Percentiles rank a stretch among this genome's conserved stretches.
Conservation (phyloP, 1,139 yeast species). For the Saccharomyces hybrid region DNA sequence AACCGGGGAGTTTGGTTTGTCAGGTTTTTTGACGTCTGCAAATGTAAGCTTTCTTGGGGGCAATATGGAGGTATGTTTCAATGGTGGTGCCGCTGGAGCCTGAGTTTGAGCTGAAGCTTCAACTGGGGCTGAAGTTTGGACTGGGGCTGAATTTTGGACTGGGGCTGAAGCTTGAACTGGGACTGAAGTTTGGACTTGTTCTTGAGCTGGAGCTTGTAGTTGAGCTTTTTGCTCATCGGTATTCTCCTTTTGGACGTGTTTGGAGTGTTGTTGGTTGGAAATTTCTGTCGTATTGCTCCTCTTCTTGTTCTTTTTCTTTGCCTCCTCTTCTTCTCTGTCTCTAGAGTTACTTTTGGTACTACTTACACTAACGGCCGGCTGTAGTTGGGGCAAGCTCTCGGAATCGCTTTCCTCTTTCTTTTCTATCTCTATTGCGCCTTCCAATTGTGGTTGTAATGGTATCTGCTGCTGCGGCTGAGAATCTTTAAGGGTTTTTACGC, state of each 20-base stretch:
- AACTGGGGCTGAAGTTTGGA: neutral
- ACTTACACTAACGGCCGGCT: constrained; percentile 20
- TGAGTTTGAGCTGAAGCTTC: neutral
- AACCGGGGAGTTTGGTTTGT: constrained; percentile 55
- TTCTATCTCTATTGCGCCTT: neutral
- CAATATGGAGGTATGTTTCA: neutral
- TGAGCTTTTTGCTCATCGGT: neutral
- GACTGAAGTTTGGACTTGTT: no score
- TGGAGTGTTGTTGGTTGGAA: neutral
- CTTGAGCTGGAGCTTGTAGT: no score
- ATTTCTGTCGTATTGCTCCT: neutral
- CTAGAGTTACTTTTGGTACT: constrained; percentile 8
- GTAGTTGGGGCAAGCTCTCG: constrained; percentile 8
- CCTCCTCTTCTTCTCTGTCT: neutral
- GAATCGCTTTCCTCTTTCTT: constrained; percentile 3
- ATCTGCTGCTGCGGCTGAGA: neutral
- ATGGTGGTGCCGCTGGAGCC: neutral
- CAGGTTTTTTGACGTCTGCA: constrained; percentile 26
- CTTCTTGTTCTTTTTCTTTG: neutral
- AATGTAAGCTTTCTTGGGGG: constrained; percentile 29
- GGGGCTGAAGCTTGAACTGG: neutral
- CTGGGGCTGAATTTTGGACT: neutral
- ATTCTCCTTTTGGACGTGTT: neutral
- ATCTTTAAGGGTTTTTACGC: neutral
- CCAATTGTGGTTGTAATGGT: neutral